Evolutionary conservation across 371 early-diverging fungal species (phyloP).

Genomic region (Mortierella polycephala): DNA sequence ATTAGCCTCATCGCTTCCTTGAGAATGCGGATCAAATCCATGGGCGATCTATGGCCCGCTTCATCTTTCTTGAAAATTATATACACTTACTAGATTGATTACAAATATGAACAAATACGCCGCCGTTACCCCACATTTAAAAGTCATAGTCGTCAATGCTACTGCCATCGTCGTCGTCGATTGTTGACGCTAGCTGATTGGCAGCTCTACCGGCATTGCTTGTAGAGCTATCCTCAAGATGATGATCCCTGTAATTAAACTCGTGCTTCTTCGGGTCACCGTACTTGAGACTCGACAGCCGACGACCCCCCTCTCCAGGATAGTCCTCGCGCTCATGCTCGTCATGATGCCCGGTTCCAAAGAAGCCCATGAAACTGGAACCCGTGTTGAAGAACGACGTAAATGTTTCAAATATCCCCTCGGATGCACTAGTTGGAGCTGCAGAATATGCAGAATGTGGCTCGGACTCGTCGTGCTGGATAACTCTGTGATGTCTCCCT

Average conservation of each 20-base stretch:
- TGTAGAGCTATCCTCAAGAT: not conserved
- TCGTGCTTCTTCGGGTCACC: slow-evolving; percentile 18
- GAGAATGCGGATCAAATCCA: too few species aligned
- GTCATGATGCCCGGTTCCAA: slow-evolving; percentile 10
- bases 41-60: too few species aligned
- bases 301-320: not conserved
- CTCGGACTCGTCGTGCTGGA: too few species aligned
- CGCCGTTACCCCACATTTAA: not conserved
- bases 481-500: too few species aligned
- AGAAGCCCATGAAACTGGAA: slow-evolving; percentile 40
- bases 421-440: slow-evolving; percentile 3
- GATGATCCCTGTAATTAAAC: slow-evolving; percentile 6
- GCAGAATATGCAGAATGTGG: too few species aligned
- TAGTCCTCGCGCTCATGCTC: slow-evolving; percentile 1
- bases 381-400: slow-evolving; percentile 40
- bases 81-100: too few species aligned
- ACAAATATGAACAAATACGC: too few species aligned
- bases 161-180: slow-evolving; percentile 29
- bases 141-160: slow-evolving; percentile 48
- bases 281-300: slow-evolving; percentile 19
- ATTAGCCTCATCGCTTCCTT: too few species aligned
- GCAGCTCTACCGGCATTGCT: not conserved
- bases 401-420: slow-evolving; percentile 16
- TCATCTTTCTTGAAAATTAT: too few species aligned
- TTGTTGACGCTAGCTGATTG: not conserved